These are phyloP conservation scores for Colletotrichum camelliae DNA, from an alignment of 2,329 filamentous ascomycete genomes.

Conservation along the genomic window DNA sequence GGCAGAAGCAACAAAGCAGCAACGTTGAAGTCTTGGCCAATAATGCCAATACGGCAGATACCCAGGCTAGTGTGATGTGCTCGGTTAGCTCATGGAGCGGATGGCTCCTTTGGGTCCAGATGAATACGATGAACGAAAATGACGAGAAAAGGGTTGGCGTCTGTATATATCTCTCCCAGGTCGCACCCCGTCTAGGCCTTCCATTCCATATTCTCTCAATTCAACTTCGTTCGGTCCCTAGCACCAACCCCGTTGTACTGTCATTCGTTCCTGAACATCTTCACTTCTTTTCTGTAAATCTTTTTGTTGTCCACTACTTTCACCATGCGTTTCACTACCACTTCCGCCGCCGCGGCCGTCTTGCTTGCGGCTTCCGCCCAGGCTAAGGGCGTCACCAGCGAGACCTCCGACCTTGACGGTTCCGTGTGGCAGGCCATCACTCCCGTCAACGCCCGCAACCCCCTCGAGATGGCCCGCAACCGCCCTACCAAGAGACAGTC, in stretches of 20 bases:
- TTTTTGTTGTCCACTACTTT: neutral
- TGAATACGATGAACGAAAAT: neutral
- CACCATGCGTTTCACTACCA: constrained; percentile 29
- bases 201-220: neutral
- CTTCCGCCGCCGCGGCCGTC: constrained; percentile 20
- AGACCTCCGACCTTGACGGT: constrained; percentile 30
- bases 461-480: constrained; percentile 22
- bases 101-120: neutral
- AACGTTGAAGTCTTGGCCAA: neutral
- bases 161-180: neutral
- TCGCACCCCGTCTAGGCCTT: neutral
- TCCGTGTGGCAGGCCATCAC: constrained; percentile 31
- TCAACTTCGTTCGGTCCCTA: neutral
- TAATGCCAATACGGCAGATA: neutral
- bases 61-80: neutral
- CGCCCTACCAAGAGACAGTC: constrained; percentile 30
- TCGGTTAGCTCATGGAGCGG: neutral
- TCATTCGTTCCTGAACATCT: neutral
- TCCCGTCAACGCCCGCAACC: constrained; percentile 2
- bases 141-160: neutral
- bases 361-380: constrained; percentile 28
- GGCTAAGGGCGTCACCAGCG: constrained; percentile 25
- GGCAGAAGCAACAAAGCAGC: neutral
- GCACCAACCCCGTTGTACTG: neutral
- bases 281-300: neutral